A percentile compares a stretch with the other conserved stretches of the same genome.
Evolutionary conservation across 345 rosid species (phyloP).

Genomic region (Jatropha curcas): DNA sequence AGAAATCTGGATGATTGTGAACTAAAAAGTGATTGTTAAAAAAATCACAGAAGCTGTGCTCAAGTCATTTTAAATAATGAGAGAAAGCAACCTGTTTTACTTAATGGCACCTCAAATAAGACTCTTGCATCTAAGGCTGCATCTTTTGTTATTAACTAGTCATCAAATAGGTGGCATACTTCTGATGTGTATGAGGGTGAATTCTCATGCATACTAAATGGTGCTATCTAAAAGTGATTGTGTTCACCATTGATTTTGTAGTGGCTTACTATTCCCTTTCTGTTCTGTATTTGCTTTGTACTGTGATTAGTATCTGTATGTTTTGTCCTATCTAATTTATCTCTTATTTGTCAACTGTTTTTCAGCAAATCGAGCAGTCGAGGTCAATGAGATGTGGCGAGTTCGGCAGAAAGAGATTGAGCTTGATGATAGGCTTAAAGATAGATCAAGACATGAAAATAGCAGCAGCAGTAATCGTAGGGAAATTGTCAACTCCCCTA

Average conservation of each 20-base stretch:
- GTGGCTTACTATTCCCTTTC: background rate
- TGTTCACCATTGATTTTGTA: too few species aligned
- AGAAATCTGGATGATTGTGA: background rate
- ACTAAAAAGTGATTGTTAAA: too few species aligned
- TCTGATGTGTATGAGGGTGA: background rate
- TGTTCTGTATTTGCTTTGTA: background rate
- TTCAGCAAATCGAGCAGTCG: slow-evolving; percentile 78
- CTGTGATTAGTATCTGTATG: background rate
- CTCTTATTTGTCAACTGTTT: slow-evolving; percentile 7
- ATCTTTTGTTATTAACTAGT: background rate
- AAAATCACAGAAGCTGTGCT: background rate
- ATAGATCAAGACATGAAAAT: slow-evolving; percentile 43
- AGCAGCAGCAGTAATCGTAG: slow-evolving; percentile 27
- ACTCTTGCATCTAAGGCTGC: background rate
- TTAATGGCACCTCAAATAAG: background rate
- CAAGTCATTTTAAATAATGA: background rate
- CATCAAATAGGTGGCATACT: background rate
- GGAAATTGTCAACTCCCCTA: slow-evolving; percentile 22
- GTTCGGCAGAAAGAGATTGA: slow-evolving; percentile 69
- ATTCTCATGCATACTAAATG: background rate
- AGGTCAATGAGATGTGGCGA: slow-evolving; percentile 88
- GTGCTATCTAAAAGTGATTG: too few species aligned
- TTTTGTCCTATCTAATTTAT: slow-evolving; percentile 9
- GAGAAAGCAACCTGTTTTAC: background rate
- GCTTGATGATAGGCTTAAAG: slow-evolving; percentile 47